These are phyloP conservation scores for Steccherinum ochraceum DNA, from an alignment of 768 basidiomycete genomes.

Conservation along the genomic window DNA sequence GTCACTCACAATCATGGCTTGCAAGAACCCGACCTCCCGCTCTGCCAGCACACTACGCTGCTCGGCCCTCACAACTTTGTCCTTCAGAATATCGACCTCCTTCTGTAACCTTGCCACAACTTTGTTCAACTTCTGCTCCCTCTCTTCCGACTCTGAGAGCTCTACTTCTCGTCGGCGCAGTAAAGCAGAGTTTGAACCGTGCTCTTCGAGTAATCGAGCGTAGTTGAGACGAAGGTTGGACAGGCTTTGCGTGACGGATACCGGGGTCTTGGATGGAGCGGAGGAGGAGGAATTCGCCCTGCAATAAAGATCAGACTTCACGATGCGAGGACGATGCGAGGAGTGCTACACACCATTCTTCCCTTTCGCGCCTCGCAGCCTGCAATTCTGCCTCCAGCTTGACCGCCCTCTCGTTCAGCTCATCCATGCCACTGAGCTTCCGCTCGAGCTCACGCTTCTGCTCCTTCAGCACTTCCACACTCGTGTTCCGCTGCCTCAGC, in stretches of 20 bases:
- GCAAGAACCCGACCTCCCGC: slow-evolving; percentile 59
- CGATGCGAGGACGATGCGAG: not conserved
- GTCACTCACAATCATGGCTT: slow-evolving; percentile 63
- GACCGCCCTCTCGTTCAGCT: slow-evolving; percentile 48
- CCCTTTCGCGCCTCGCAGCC: slow-evolving; percentile 48
- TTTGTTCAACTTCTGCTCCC: slow-evolving; percentile 29
- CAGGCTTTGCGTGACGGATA: slow-evolving; percentile 52
- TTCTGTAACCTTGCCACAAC: slow-evolving; percentile 28
- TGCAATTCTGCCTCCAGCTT: slow-evolving; percentile 61
- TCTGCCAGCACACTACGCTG: slow-evolving; percentile 39
- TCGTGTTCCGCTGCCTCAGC: slow-evolving; percentile 50
- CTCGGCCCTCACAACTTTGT: slow-evolving; percentile 31
- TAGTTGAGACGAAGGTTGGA: slow-evolving; percentile 56
- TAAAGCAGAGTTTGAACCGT: slow-evolving; percentile 50
- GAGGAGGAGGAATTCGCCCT: slow-evolving; percentile 34
- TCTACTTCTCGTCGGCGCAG: slow-evolving; percentile 51
- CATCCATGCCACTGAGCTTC: slow-evolving; percentile 44
- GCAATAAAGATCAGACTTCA: slow-evolving; percentile 1
- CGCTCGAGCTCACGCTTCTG: slow-evolving; percentile 63
- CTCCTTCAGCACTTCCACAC: slow-evolving; percentile 65
- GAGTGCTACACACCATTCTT: slow-evolving; percentile 54
- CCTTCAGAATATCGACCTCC: slow-evolving; percentile 34
- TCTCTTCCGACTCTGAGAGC: slow-evolving; percentile 32
- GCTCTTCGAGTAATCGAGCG: slow-evolving; percentile 59
- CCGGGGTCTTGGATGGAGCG: slow-evolving; percentile 34